Base-by-base conservation (phyloP, 2,329 filamentous ascomycete species). In the Pezizomycotina sp. region DNA sequence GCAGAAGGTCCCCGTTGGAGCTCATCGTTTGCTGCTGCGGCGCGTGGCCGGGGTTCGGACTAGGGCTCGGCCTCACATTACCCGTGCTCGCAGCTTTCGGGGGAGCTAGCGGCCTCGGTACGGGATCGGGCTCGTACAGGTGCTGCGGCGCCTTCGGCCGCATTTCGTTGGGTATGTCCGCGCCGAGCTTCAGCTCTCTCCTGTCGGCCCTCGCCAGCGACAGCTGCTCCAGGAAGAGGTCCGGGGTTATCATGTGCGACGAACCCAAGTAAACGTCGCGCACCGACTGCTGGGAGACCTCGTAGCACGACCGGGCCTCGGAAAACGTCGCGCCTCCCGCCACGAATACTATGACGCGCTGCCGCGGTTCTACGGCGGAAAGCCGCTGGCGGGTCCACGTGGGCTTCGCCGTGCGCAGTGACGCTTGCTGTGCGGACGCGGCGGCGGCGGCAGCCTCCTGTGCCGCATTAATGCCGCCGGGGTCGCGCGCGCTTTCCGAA, bases 321-420 rank as follows among this genome's bases (percentile, higher is more conserved):
- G 81, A 83, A 56, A 86, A 92, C 0, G 89, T 95, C 13, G 89
- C 89, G 27, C 89, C 89, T 30, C 89, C 89, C 1, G 86, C 89
- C 68, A 95, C 77, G 55, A 92, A 95, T 10, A 95, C 75, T 41
- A 98, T 79, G 35, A 95, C 68, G 34, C 89, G 74, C 56, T 98
- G 89, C 34, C 77, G 72, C 47, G 84, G 91, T 55, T 95, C 86
- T 42, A 65, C 71, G 41, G 63, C 74, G 18, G 73, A 69, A 28
- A 77, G 68, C 27, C 82, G 74, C 6, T 79, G 76, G 34, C 81
- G 80, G 2, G 89, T 89, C 89, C 89, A 98, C 26, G 84, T 92
- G 2, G 86, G 89, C 52, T 92, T 91, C 10, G 83, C 83, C 6
- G 81, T 80, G 39, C 89, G 77, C 15, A 98, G 67, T 9, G 86